Evolutionary conservation across 495 filamentous ascomycete species (phyloP), one percentile per base, ranked within the genome.

Genomic region (Penicillium robsamsonii): DNA sequence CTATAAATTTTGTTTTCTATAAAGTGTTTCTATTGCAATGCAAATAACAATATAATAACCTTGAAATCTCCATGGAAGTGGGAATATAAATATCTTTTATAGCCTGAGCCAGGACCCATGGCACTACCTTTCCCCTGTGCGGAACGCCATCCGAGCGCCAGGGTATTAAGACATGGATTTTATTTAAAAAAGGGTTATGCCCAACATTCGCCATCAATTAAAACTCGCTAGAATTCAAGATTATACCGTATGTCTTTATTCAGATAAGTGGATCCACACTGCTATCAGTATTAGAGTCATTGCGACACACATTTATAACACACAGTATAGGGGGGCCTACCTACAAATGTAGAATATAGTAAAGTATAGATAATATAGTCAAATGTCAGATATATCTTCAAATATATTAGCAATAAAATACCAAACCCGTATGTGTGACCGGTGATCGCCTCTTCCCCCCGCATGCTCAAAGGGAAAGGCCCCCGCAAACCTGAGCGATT

Each of bases 401-500:
- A 40, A 1, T 13, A 52, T 42, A 18, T 31, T 31, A 37, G 4
- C 9, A 49, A 49, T 13, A 45, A 53, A 46, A 54, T 46, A 46
- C 31, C 31, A 53, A 35, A 10, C 12, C 7, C n/a, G 29, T 47
- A 47, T 47, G 59, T 60, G 56, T 59, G 55, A 65, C 64, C 53
- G 47, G 55, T 59, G 62, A 61, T 57, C 50, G 25, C 30, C 25
- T 27, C 25, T 27, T 27, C 47, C 65, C 66, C 66, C 66, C 63
- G 60, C 66, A 68, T 68, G 65, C 66, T 68, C 66, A 66, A 64
- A 66, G 65, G 57, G 59, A 68, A 66, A 66, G 55, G 60, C 56
- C 66, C 66, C 66, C 66, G 58, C 60, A 63, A 68, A 66, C 58
- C 57, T 68, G 66, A 68, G 66, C 60, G 63, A 68, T 66, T 68